Evolutionary conservation across 345 rosid species (phyloP).

Genomic region (Lepidium africanum): DNA sequence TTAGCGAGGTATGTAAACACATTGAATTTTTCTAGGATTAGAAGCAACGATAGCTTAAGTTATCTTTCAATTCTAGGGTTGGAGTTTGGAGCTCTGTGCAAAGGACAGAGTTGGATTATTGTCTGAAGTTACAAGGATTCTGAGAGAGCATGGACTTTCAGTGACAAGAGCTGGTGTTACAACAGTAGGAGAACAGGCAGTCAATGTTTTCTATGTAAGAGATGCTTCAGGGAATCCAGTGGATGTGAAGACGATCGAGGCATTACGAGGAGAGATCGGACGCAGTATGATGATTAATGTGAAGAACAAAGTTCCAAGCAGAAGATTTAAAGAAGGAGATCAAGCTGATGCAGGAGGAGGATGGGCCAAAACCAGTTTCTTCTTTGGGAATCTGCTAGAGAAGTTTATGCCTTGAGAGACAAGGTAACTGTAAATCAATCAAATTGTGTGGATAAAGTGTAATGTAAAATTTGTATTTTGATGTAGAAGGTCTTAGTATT

Average conservation of each 20-base stretch:
- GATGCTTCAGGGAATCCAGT: conserved; percentile 87
- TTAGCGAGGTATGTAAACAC: conserved; percentile 60
- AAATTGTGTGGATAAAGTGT: conserved; percentile 23
- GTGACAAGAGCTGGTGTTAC: conserved; percentile 84
- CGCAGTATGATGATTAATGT: conserved; percentile 75
- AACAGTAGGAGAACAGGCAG: conserved; percentile 76
- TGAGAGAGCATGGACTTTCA: conserved; percentile 75
- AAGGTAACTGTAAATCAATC: background rate
- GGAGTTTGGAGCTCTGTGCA: conserved; percentile 78
- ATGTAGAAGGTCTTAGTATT: conserved; percentile 9
- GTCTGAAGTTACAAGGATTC: conserved; percentile 79
- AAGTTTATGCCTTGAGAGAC: conserved; percentile 57
- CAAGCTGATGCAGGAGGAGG: conserved; percentile 60
- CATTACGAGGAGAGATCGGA: conserved; percentile 75
- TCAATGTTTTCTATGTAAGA: conserved; percentile 79
- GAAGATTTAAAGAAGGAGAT: conserved; percentile 31
- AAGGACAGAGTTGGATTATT: conserved; percentile 82
- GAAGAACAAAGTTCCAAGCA: conserved; percentile 49
- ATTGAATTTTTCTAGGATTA: conserved; percentile 10
- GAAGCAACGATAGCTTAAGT: background rate
- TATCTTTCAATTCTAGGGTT: conserved; percentile 41
- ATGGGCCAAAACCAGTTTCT: conserved; percentile 80
- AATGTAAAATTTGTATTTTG: conserved; percentile 20
- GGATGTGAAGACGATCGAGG: conserved; percentile 67
- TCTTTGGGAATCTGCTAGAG: conserved; percentile 79